Evolutionary conservation across 352 stramenopile genomes (phyloP), one percentile per base, ranked within the genome.

Genomic region (Phytophthora podocarpi): DNA sequence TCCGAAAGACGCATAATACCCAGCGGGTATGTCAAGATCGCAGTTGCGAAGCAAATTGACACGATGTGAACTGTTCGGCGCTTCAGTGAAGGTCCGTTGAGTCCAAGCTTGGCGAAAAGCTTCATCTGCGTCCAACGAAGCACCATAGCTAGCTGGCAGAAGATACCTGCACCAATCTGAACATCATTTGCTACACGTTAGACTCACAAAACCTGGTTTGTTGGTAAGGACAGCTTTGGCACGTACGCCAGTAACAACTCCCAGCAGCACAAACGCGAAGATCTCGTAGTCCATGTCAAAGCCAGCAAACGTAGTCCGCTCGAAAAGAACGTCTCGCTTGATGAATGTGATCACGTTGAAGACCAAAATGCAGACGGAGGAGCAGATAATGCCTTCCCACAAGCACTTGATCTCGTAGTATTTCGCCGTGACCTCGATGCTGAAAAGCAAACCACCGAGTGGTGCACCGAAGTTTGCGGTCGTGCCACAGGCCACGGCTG

Each of bases 341-440:
- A 93, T 68, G 26, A 91, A 91, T 4, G 77, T 89, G 39, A 93
- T 85, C 28, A 93, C 77, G 24, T 89, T 89, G 54, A 87, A 95
- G 15, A 92, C 76, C 9, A 95, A 59, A 40, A 95, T 90, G 23
- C 82, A 93, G 20, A 93, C 68, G 2, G 84, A 90, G 20, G 86
- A 91, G 58, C 80, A 84, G 49, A 95, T 95, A 36, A 93, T 84
- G 13, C 84, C 85, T 65, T 93, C 84, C 86, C 86, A 95, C 9
- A 95, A 67, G 12, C 80, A 92, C 59, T 90, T 90, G 75, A 95
- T 93, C 59, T 91, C 82, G 62, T 94, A 95, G 49, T 90, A 92
- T 28, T 83, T 87, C 4, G 85, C 84, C 3, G 85, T 93, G 26
- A 95, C 87, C 67, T 95, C 87, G 26, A 95, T 94, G 34, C 85